Evolutionary conservation across 192 early-diverging fungal genomes (phyloP).

Genomic region (Obelidium mucronatum): DNA sequence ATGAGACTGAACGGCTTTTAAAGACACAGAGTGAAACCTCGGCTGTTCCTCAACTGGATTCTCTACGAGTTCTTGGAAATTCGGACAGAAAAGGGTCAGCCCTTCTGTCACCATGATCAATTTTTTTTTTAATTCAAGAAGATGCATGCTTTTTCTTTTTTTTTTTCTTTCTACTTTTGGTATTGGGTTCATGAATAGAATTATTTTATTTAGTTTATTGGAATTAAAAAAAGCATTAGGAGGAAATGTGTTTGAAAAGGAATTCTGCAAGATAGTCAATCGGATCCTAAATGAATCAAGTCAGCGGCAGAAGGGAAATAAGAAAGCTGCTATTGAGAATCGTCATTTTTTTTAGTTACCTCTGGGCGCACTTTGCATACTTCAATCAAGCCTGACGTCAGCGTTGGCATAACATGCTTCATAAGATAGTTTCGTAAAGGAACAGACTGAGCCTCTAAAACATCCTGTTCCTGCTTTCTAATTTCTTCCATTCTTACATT

Average conservation of each 20-base stretch:
- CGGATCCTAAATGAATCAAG: constrained; percentile 48
- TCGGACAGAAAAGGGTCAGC: too few relatives aligned
- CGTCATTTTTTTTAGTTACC: too few relatives aligned
- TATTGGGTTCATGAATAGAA: too few relatives aligned
- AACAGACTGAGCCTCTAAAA: constrained; percentile 66
- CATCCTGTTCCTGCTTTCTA: constrained; percentile 68
- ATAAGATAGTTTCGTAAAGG: constrained; percentile 69
- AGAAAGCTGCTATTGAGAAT: too few relatives aligned
- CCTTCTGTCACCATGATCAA: too few relatives aligned
- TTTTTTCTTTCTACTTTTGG: too few relatives aligned
- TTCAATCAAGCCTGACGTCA: constrained; percentile 69
- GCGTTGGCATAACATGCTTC: constrained; percentile 68
- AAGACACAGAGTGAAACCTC: too few relatives aligned
- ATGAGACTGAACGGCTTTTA: too few relatives aligned
- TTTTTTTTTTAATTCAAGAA: too few relatives aligned
- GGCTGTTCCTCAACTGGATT: too few relatives aligned
- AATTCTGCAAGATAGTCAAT: constrained; percentile 68
- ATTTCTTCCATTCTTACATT: constrained; percentile 65
- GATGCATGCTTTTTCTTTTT: too few relatives aligned
- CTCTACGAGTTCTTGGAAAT: too few relatives aligned
- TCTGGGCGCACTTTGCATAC: constrained; percentile 69
- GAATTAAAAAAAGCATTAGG: neutral
- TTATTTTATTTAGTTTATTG: neutral
- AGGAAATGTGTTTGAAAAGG: constrained; percentile 53
- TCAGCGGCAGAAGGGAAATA: neutral